Conservation (phyloP, 2,329 filamentous ascomycete genomes). For the Neonectria neomacrospora region DNA sequence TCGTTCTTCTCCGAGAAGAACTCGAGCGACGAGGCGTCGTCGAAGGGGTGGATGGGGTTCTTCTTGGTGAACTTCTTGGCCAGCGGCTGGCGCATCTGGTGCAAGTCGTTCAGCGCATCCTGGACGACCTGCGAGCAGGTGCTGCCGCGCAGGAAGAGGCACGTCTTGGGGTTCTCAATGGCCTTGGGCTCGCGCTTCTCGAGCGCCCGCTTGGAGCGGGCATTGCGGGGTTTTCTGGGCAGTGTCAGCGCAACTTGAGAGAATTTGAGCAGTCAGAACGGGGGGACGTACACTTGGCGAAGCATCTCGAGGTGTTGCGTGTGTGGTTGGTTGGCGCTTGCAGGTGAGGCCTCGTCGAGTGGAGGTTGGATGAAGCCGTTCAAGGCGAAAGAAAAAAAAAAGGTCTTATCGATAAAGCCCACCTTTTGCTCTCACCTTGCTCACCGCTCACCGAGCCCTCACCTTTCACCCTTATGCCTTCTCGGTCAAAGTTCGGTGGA, state of each 20-base stretch:
- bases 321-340: conserved; percentile 23
- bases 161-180: conserved; percentile 89
- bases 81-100: conserved; percentile 84
- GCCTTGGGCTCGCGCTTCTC: conserved; percentile 92
- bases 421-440: conserved; percentile 13
- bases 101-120: conserved; percentile 85
- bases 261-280: neutral
- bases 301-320: conserved; percentile 53
- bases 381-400: conserved; percentile 42
- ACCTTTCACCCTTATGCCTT: neutral
- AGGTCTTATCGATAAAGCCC: conserved; percentile 50
- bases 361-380: conserved; percentile 28
- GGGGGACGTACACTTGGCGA: conserved; percentile 58
- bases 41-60: conserved; percentile 94
- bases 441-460: conserved; percentile 23
- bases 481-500: conserved; percentile 21
- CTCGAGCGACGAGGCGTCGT: conserved; percentile 86
- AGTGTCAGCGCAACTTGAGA: neutral
- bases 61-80: conserved; percentile 96
- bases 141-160: conserved; percentile 89
- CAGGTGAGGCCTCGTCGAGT: conserved; percentile 25
- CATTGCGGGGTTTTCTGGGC: conserved; percentile 70
- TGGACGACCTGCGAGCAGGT: conserved; percentile 85
- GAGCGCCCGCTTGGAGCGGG: conserved; percentile 93
- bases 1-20: conserved; percentile 99